Percentiles rank a stretch among this genome's conserved stretches.
Evolutionary conservation across 2,329 filamentous ascomycete species (phyloP).

Genomic region (Pseudogymnoascus sp.): DNA sequence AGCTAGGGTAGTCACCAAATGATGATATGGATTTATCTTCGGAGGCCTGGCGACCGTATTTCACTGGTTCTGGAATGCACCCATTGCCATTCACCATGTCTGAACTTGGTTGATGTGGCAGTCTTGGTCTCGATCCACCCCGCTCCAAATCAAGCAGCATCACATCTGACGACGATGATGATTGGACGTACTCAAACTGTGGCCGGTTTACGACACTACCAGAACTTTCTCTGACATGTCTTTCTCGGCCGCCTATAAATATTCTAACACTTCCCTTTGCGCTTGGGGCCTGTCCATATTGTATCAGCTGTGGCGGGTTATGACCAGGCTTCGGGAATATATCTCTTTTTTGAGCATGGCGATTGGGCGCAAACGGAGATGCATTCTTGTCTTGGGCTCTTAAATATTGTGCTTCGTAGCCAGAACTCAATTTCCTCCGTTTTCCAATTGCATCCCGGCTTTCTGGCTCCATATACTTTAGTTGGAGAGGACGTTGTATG

Average conservation of each 20-base stretch:
- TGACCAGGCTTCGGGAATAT: background rate
- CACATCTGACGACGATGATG: constrained; percentile 21
- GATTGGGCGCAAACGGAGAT: constrained; percentile 15
- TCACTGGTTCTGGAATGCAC: background rate
- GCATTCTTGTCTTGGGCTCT: constrained; percentile 13
- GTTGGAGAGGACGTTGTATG: constrained; percentile 19
- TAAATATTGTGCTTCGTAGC: constrained; percentile 21
- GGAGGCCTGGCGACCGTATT: background rate
- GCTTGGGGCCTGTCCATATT: background rate
- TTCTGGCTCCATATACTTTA: constrained; percentile 18
- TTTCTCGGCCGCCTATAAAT: constrained; percentile 21
- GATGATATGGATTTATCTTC: background rate
- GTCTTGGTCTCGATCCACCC: background rate
- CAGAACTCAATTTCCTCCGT: constrained; percentile 20
- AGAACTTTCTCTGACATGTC: constrained; percentile 22
- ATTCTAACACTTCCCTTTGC: constrained; percentile 19
- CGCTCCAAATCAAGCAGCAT: constrained; percentile 22
- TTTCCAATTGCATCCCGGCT: constrained; percentile 22
- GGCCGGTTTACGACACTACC: constrained; percentile 17
- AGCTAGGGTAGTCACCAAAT: background rate
- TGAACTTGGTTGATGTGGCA: background rate
- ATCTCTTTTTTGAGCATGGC: background rate
- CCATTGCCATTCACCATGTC: background rate
- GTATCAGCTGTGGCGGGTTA: background rate
- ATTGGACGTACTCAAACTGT: constrained; percentile 4